Percentiles rank a stretch among this genome's conserved stretches.
Conservation (phyloP, 257 asterid species). For the Knoxia roxburghii region DNA sequence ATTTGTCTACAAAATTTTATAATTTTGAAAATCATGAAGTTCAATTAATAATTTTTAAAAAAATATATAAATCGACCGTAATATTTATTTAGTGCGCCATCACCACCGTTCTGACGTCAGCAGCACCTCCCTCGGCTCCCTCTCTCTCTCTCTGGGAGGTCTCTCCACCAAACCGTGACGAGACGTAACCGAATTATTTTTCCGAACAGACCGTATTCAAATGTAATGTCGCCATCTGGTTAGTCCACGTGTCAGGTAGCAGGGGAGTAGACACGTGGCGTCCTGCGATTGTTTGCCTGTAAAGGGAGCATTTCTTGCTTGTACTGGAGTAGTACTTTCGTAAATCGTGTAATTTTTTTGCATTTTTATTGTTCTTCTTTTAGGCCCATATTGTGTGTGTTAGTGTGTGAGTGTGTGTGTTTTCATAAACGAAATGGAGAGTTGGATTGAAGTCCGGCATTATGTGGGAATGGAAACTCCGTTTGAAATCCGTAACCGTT, state of each 20-base stretch:
- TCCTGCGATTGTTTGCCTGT: background rate
- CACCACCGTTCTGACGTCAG: conserved; percentile 13
- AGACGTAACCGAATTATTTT: background rate
- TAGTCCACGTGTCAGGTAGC: conserved; percentile 15
- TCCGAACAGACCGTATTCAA: background rate
- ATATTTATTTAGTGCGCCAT: background rate
- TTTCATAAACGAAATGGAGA: conserved; percentile 4
- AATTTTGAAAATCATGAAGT: no score
- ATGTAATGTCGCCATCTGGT: background rate
- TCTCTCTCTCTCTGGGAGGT: no score
- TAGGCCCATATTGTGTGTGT: no score
- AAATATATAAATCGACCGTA: no score
- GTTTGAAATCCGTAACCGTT: conserved; percentile 29
- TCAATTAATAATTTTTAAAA: no score
- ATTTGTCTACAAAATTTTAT: no score
- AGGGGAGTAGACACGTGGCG: background rate
- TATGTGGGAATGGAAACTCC: conserved; percentile 22
- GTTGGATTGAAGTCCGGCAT: conserved; percentile 20
- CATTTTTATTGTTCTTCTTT: background rate
- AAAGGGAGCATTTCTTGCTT: conserved; percentile 11
- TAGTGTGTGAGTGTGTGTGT: no score
- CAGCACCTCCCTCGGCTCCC: no score
- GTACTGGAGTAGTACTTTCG: no score
- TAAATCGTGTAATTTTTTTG: background rate
- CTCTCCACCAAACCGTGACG: conserved; percentile 4